Conservation (phyloP, 139 green algal genomes). For the Chlamydomonas applanata region DNA sequence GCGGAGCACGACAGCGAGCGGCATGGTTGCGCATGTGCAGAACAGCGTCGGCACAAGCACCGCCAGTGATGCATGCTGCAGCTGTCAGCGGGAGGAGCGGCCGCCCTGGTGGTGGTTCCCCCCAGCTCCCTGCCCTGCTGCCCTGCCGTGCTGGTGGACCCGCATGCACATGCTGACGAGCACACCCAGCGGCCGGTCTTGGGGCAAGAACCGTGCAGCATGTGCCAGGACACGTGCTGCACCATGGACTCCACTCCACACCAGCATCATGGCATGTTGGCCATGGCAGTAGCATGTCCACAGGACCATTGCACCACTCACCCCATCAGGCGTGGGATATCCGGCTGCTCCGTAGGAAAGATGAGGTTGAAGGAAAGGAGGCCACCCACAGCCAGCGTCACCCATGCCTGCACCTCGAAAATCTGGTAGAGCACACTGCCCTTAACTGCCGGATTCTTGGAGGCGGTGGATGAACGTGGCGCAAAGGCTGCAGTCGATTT, state of each 20-base stretch:
- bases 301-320: conserved; percentile 35
- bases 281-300: background rate
- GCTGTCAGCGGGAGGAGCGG: too few relatives aligned
- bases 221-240: too few relatives aligned
- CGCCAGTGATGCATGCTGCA: too few relatives aligned
- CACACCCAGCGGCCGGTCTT: too few relatives aligned
- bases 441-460: conserved; percentile 81
- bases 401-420: conserved; percentile 85
- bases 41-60: too few relatives aligned
- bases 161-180: too few relatives aligned
- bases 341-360: conserved; percentile 88
- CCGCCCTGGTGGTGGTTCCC: too few relatives aligned
- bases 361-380: conserved; percentile 96
- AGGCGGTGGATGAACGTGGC: conserved; percentile 67
- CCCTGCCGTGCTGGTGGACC: too few relatives aligned
- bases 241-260: background rate
- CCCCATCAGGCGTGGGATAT: conserved; percentile 90
- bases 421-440: conserved; percentile 77
- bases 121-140: too few relatives aligned
- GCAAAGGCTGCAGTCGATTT: conserved; percentile 80
- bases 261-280: background rate
- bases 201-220: too few relatives aligned
- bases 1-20: background rate
- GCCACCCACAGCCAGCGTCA: conserved; percentile 63
- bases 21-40: background rate